Percentiles rank a stretch among this genome's conserved stretches.
phyloP scores from a whole-genome alignment of 306 rosid species.

The Rubus idaeus region DNA sequence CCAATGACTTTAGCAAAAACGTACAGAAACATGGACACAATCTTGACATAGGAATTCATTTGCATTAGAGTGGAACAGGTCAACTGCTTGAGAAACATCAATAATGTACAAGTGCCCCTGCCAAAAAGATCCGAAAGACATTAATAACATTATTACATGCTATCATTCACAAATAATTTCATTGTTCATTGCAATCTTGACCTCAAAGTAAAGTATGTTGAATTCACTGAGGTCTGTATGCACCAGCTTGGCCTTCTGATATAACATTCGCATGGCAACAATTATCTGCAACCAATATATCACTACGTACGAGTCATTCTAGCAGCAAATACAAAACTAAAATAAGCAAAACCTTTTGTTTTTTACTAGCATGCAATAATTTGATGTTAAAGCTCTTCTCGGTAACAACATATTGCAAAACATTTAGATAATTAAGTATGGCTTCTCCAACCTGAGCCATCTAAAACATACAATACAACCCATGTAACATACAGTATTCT shows the following conservation, averaged over 20 bases:
- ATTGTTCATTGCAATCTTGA: conserved; percentile 15
- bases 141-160: neutral
- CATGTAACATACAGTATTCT: neutral
- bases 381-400: neutral
- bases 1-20: conserved; percentile 14
- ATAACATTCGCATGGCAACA: conserved; percentile 74
- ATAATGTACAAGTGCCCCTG: conserved; percentile 87
- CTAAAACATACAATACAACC: neutral
- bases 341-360: neutral
- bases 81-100: conserved; percentile 94
- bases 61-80: conserved; percentile 77
- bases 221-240: conserved; percentile 94
- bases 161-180: neutral
- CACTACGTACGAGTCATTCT: conserved; percentile 2
- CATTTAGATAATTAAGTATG: neutral
- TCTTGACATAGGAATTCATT: conserved; percentile 78
- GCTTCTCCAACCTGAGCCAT: neutral
- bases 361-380: neutral
- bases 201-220: conserved; percentile 85
- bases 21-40: conserved; percentile 72
- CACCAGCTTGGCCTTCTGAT: conserved; percentile 88
- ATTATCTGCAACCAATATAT: conserved; percentile 56
- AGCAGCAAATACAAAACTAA: neutral
- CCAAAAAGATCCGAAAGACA: conserved; percentile 17
- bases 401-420: neutral